Base-by-base conservation (phyloP, 805 yeast genomes). In the Brettanomyces nanus region DNA sequence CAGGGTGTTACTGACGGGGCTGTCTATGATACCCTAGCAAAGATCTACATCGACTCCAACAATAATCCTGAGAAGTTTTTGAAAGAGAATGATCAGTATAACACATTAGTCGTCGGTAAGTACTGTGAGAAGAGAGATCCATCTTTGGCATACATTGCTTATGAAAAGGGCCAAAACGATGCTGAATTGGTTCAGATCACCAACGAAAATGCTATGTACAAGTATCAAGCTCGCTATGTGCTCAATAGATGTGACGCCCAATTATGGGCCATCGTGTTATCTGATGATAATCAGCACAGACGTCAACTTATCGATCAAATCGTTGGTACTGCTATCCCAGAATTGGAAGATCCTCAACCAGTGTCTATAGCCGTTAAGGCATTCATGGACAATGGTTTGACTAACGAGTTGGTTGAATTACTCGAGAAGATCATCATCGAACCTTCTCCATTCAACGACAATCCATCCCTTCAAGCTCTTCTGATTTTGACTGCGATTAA, bases 121-220 rank as follows among this genome's bases (percentile, higher is more conserved):
- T 92, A 92, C 70, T 92, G 99, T 73, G 99, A 92, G 66, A 90
- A 85, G 76, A 84, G 98, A 65, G 99, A 92, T 57, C 99, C 99
- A 45, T 92, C 86, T 66, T 71, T 92, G 59, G 99, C 98, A 21
- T 92, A 86, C 63, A 92, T 92, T 65, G 95, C 96, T 37, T 92
- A 92, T 63, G 95, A 94, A 44, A 90, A 89, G 66, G 99, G 99
- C 57, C 69, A 73, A 38, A 89, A 90, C 53, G 96, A 92, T 59
- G 80, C 71, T 41, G 98, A 92, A 61, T 74, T 92, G 54, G 76
- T 92, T 53, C 71, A 75, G 56, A 87, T 92, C 62, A 92, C 98
- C 48, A 92, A 92, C 61, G 97, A 92, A 56, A 92, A 92, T 62
- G 76, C 92, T 51, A 92, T 92, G 99, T 92, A 84, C 74, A 92